Base-by-base conservation (phyloP, 1,284 basidiomycete genomes). In the Xerocomus amazonicus region DNA sequence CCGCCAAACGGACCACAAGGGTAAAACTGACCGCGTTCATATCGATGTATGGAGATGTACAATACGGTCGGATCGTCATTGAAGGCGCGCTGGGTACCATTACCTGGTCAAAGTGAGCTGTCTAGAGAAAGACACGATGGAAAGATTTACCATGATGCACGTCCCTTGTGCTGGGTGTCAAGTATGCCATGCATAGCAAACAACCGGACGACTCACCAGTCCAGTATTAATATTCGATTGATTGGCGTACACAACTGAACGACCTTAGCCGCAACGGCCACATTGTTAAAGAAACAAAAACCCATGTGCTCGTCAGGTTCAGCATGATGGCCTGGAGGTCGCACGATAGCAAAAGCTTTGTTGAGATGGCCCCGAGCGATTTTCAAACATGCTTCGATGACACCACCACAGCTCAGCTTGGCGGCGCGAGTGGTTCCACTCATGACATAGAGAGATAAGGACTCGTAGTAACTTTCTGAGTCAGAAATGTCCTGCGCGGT, bases 231-330 rank as follows among this genome's bases (percentile, higher is more conserved):
- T 13, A 99, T 84, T 61, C 82, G 90, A 65, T 84, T 89, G 47
- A 88, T 72, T 3, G 79, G 65, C 0, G 87, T 88, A 38, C 77
- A 63, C 52, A 85, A 75, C 61, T 87, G 90, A 28, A 85, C 80
- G 32, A 89, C 94, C 67, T 79, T 83, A 40, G 91, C 81, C 1
- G 95, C 95, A 6, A 99, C 89, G 2, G 96, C 90, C 17, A 97
- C 95, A 61, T 99, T 99, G 70, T 99, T 99, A 75, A 93, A 97
- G 73, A 99, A 95, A 70, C 97, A 99, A 70, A 99, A 99, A 1
- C 97, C 97, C 91, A 97, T 97, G 62, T 93, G 90, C 65, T 94
- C 90, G 56, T 96, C 88, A 2, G 97, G 97, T 69, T 99, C 97
- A 16, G 97, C 96, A 62, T 99, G 97, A 67, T 99, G 97, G 0